Percentiles rank a stretch among this genome's conserved stretches.
Evolutionary conservation across 2,329 filamentous ascomycete genomes (phyloP).

Genomic region (Apiospora phragmitis): DNA sequence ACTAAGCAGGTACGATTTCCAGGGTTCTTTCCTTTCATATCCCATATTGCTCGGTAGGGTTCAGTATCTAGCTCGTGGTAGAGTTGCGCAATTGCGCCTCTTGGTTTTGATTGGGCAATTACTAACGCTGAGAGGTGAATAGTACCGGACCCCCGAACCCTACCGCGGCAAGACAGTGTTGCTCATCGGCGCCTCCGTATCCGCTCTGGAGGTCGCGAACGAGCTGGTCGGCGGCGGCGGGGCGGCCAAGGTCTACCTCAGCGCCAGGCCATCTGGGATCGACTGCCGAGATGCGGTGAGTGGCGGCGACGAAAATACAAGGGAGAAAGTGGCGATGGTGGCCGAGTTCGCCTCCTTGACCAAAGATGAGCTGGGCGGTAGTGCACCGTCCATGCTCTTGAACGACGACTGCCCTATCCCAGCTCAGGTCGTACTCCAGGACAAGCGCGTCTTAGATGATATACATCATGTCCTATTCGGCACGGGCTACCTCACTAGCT

Average conservation of each 20-base stretch:
- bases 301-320: conserved; percentile 55
- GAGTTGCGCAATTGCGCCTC: conserved; percentile 53
- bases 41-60: conserved; percentile 70
- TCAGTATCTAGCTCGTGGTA: too few species aligned
- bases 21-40: conserved; percentile 57
- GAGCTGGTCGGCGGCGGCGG: conserved; percentile 35
- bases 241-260: conserved; percentile 45
- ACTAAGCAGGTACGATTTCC: conserved; percentile 58
- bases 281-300: conserved; percentile 22
- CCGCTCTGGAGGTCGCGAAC: conserved; percentile 42
- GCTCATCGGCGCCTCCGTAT: conserved; percentile 53
- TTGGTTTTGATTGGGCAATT: conserved; percentile 43
- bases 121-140: conserved; percentile 35
- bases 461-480: conserved; percentile 65
- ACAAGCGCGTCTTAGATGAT: conserved; percentile 50
- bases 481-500: conserved; percentile 68
- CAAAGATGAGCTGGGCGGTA: conserved; percentile 2
- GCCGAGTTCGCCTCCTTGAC: conserved; percentile 44
- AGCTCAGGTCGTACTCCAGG: conserved; percentile 50
- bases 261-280: conserved; percentile 42
- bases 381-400: background rate
- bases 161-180: conserved; percentile 56
- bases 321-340: conserved; percentile 53
- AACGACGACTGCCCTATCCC: conserved; percentile 29
- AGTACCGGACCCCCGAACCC: conserved; percentile 61